Percentiles rank a stretch among this genome's conserved stretches.
Conservation (phyloP, 768 basidiomycete species). For the Candolleomyces aberdarensis region DNA sequence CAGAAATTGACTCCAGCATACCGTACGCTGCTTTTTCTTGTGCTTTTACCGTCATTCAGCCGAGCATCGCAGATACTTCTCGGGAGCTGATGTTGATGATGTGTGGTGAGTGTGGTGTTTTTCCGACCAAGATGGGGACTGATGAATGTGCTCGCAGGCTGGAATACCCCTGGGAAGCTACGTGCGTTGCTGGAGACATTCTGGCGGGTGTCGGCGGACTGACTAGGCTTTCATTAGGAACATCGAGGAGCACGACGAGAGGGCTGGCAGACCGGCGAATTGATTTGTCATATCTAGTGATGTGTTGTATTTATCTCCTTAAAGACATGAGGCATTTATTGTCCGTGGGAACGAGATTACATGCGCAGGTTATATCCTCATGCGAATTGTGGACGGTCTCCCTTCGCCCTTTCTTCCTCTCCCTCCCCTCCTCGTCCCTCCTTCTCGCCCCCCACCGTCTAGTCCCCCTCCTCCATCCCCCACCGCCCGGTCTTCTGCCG, state of each 20-base stretch:
- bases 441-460: background rate
- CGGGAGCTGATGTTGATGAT: slow-evolving; percentile 72
- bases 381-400: background rate
- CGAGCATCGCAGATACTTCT: slow-evolving; percentile 60
- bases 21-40: slow-evolving; percentile 42
- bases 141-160: slow-evolving; percentile 43
- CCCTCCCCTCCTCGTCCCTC: background rate
- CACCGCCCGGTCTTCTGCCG: background rate
- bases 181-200: slow-evolving; percentile 35
- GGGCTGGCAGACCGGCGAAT: slow-evolving; percentile 41
- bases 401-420: background rate
- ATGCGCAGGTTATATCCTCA: background rate
- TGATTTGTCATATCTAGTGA: no score
- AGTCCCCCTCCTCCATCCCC: background rate
- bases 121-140: background rate
- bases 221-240: slow-evolving; percentile 38
- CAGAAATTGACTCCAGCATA: slow-evolving; percentile 60
- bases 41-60: background rate
- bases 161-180: slow-evolving; percentile 82
- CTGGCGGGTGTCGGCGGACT: no score
- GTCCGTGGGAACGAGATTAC: background rate
- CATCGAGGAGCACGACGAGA: slow-evolving; percentile 72
- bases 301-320: no score
- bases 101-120: slow-evolving; percentile 52
- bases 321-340: slow-evolving; percentile 3